These are phyloP conservation scores for Dentipellis fragilis DNA, from an alignment of 768 basidiomycete genomes.

Conservation along the genomic window DNA sequence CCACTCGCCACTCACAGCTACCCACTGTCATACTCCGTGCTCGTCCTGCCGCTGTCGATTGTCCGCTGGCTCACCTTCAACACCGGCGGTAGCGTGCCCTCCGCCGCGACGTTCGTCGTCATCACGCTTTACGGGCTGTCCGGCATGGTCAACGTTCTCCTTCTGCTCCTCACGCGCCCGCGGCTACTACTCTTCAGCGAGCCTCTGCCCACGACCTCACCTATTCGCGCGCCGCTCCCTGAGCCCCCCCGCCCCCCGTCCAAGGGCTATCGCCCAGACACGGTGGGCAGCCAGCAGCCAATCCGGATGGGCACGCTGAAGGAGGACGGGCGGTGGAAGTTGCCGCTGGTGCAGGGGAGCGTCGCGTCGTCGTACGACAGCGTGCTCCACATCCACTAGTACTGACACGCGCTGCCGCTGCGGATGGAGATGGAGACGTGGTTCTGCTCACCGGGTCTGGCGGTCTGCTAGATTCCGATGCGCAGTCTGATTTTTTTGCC, in stretches of 20 bases:
- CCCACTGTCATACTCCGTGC: slow-evolving; percentile 27
- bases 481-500: neutral
- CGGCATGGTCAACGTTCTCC: slow-evolving; percentile 30
- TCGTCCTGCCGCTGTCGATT: slow-evolving; percentile 30
- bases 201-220: neutral
- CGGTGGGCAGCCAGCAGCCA: neutral
- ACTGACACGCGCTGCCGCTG: neutral
- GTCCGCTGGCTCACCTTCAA: slow-evolving; percentile 29
- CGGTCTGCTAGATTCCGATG: neutral
- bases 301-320: neutral
- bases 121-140: slow-evolving; percentile 27
- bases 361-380: neutral
- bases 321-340: neutral
- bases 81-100: slow-evolving; percentile 13
- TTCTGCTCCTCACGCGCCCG: slow-evolving; percentile 27
- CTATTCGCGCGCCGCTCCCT: neutral
- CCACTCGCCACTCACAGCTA: slow-evolving; percentile 19
- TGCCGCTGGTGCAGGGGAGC: neutral
- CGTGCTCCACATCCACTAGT: neutral
- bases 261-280: neutral
- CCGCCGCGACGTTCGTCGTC: slow-evolving; percentile 24
- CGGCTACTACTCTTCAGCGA: slow-evolving; percentile 23
- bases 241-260: neutral
- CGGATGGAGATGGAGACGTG: neutral
- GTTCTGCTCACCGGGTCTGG: neutral